Evolutionary conservation across 1,284 basidiomycete species (phyloP), one percentile per base, ranked within the genome.

Genomic region (Naganishia sp.): DNA sequence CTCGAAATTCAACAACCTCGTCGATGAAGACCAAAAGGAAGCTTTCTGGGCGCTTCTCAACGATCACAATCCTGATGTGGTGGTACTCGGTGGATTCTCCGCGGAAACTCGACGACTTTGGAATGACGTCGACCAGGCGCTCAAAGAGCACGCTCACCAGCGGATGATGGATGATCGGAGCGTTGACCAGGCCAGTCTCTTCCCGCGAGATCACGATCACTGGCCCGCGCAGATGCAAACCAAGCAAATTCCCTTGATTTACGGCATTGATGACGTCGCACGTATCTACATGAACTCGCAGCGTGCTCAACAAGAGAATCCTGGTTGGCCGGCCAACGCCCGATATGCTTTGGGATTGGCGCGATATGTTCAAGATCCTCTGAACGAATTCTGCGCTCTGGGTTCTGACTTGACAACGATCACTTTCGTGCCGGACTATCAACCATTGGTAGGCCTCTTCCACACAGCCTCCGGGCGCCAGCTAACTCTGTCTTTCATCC

Each of bases 331-430:
- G 1, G 81, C 86, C 18, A 87, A 90, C 56, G 90, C 88, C n/a
- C 90, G 92, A 77, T 99, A 98, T 77, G 98, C 95, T 72, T 84
- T 99, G 54, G 97, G 91, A 56, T 81, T 99, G 70, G 94, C 94
- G 48, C 87, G 96, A 65, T 99, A 96, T 77, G 84, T 86, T 11
- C 96, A 99, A 79, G 95, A 88, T 74, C 96, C 96, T 1, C 81
- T 99, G 72, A 94, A 92, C 75, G 94, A 96, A 77, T 94, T 90
- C 77, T 90, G 90, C 25, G 90, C 93, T 0, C 81, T 97, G 45
- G 92, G 92, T 9, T 73, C 84, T 6, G 91, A 95, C 78, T 86
- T 97, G 64, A 82, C 86, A 13, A 87, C 90, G 4, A 86, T 95
- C 67, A 85, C 87, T 0, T 90, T 92, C 72, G 86, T 90, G 5